Evolutionary conservation across 441 rosid genomes (phyloP).

Genomic region (Manihot esculenta): DNA sequence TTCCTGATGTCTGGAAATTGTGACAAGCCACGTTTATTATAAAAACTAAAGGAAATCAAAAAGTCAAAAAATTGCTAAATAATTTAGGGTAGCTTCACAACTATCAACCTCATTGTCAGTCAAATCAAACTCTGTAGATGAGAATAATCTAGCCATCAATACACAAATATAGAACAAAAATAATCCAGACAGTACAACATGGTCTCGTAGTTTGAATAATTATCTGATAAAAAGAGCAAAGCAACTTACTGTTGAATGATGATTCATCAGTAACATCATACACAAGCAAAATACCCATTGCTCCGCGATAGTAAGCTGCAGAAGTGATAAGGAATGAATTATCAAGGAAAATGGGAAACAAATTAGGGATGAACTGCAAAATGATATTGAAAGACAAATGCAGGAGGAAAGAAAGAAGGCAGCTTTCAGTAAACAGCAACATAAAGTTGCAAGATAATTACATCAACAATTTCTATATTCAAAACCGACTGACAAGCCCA

Average conservation of each 20-base stretch:
- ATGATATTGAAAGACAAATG: background rate
- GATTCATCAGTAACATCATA: conserved; percentile 97
- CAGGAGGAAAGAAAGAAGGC: background rate
- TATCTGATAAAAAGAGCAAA: conserved; percentile 26
- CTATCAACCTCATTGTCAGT: background rate
- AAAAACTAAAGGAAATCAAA: background rate
- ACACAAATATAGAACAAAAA: background rate
- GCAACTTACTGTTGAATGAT: conserved; percentile 81
- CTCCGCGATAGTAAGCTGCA: conserved; percentile 95
- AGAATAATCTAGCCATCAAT: background rate
- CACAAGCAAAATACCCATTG: conserved; percentile 97
- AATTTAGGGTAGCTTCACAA: background rate
- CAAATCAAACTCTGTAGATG: background rate
- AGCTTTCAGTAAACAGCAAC: background rate
- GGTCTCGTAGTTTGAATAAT: conserved; percentile 8
- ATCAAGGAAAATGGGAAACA: background rate
- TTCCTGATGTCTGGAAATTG: conserved; percentile 63
- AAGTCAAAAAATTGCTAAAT: background rate
- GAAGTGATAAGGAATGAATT: conserved; percentile 19
- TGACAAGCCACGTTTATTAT: conserved; percentile 15
- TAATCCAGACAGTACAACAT: background rate
- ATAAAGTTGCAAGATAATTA: background rate
- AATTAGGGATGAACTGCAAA: conserved; percentile 9
- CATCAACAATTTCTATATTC: background rate
- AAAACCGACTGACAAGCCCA: background rate